Evolutionary conservation across 2,329 filamentous ascomycete genomes (phyloP).

Genomic region (Phoma sp.): DNA sequence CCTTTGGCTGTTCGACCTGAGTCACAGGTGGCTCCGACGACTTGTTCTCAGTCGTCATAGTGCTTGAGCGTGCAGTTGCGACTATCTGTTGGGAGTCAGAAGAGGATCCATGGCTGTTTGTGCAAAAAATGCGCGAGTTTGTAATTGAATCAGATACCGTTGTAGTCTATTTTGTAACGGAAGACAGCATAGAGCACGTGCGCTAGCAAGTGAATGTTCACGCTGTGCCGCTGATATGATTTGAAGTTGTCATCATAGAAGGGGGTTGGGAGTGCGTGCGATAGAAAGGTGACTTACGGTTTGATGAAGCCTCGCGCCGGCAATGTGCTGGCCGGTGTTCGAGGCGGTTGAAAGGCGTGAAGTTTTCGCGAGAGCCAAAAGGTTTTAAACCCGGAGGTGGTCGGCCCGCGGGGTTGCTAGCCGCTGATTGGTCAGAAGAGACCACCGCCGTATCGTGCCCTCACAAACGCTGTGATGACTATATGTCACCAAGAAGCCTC

Average conservation of each 20-base stretch:
- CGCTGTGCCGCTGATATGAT: conserved; percentile 20
- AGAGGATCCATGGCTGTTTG: background rate
- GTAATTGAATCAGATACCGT: conserved; percentile 21
- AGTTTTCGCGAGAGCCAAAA: conserved; percentile 13
- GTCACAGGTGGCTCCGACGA: conserved; percentile 12
- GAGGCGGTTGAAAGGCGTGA: conserved; percentile 4
- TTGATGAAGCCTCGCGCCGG: conserved; percentile 5
- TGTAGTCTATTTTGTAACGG: conserved; percentile 24
- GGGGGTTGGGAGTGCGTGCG: background rate
- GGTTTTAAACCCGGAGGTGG: conserved; percentile 6
- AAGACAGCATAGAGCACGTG: conserved; percentile 22
- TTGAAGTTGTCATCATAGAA: conserved; percentile 20
- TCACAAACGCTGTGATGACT: background rate
- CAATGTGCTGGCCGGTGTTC: conserved; percentile 7
- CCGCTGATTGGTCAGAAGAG: conserved; percentile 2
- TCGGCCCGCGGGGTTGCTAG: conserved; percentile 13
- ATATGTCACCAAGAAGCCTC: background rate
- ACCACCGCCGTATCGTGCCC: background rate
- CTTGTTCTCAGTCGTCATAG: conserved; percentile 23
- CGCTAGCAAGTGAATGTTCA: conserved; percentile 24
- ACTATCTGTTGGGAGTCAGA: conserved; percentile 9
- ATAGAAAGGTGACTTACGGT: conserved; percentile 11
- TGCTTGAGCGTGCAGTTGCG: background rate
- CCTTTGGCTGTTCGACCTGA: conserved; percentile 11
- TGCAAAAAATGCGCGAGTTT: background rate